Conservation (phyloP, 176 grass and related monocot species). For the Cenchrus americanus region DNA sequence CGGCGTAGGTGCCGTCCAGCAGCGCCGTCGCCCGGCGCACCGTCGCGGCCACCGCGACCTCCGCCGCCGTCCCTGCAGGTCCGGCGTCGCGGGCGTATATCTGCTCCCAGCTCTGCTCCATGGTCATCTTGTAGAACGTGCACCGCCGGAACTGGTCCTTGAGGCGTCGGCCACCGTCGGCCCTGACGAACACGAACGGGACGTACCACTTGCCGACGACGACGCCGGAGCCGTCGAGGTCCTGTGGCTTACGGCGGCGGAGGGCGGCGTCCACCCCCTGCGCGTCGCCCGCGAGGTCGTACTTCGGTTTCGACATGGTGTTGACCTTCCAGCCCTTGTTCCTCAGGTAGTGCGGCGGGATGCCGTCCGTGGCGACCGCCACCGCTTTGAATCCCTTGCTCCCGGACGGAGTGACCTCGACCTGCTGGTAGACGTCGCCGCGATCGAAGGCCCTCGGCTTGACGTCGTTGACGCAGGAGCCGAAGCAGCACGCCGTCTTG, state of each 20-base stretch:
- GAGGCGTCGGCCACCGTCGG: background rate
- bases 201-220: slow-evolving; percentile 48
- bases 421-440: slow-evolving; percentile 61
- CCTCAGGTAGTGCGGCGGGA: slow-evolving; percentile 23
- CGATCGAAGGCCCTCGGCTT: slow-evolving; percentile 45
- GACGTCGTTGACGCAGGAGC: slow-evolving; percentile 31
- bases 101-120: slow-evolving; percentile 49
- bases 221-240: background rate
- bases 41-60: background rate
- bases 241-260: slow-evolving; percentile 7
- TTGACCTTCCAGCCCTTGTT: slow-evolving; percentile 41
- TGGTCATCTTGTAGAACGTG: slow-evolving; percentile 43
- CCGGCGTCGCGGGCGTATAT: background rate
- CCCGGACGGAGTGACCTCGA: slow-evolving; percentile 8
- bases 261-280: slow-evolving; percentile 32
- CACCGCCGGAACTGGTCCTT: slow-evolving; percentile 21
- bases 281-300: slow-evolving; percentile 7
- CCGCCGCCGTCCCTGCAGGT: background rate
- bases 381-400: background rate
- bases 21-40: slow-evolving; percentile 11
- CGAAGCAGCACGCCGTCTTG: slow-evolving; percentile 30
- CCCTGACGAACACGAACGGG: slow-evolving; percentile 56
- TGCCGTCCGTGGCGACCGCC: slow-evolving; percentile 17
- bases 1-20: slow-evolving; percentile 17
- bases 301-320: background rate